These are phyloP conservation scores for Phytopythium cucurbitacearum DNA, from an alignment of 352 stramenopile genomes.

Conservation along the genomic window DNA sequence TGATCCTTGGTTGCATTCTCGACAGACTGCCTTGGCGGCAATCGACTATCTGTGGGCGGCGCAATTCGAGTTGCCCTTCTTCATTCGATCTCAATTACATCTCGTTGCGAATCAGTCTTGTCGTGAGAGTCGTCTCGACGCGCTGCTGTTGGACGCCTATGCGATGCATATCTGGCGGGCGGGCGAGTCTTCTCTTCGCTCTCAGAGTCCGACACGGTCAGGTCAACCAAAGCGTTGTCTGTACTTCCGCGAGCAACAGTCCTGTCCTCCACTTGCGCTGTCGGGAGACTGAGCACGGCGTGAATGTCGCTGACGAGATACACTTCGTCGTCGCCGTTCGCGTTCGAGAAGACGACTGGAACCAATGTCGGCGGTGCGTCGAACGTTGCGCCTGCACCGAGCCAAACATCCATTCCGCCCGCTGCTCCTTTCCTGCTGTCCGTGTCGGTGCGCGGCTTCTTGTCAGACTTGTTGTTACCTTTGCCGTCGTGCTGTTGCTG, in stretches of 20 bases:
- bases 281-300: slow-evolving; percentile 27
- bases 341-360: slow-evolving; percentile 27
- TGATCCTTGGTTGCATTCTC: too few species aligned
- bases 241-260: not conserved
- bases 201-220: slow-evolving; percentile 33
- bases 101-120: slow-evolving; percentile 1
- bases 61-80: not conserved
- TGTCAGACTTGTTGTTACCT: not conserved
- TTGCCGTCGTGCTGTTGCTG: slow-evolving; percentile 9
- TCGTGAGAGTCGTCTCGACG: slow-evolving; percentile 9
- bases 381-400: not conserved
- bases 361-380: slow-evolving; percentile 3
- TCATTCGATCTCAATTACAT: slow-evolving; percentile 41
- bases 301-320: slow-evolving; percentile 46
- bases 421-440: too few species aligned
- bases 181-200: slow-evolving; percentile 14
- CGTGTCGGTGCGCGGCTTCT: too few species aligned
- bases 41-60: too few species aligned
- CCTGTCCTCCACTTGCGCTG: too few species aligned
- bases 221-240: slow-evolving; percentile 17
- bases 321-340: slow-evolving; percentile 30
- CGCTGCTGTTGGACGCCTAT: not conserved
- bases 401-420: too few species aligned
- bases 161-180: not conserved
- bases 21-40: too few species aligned